Evolutionary conservation across 352 stramenopile species (phyloP).

Genomic region (Pythium phragmitis): DNA sequence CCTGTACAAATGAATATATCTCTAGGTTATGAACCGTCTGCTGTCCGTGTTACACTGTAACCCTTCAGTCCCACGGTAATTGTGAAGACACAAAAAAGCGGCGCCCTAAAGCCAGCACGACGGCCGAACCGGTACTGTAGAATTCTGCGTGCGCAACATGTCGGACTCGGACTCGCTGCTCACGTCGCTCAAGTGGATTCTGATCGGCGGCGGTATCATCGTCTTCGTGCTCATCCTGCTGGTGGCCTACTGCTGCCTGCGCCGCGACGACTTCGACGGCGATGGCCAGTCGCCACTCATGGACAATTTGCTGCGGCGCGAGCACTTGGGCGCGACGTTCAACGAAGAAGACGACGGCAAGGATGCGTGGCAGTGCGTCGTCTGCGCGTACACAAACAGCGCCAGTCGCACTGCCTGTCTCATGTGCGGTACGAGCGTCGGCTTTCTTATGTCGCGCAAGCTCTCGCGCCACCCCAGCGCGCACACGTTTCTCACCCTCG

Average conservation of each 20-base stretch:
- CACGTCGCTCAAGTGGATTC: constrained; percentile 22
- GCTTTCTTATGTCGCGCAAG: constrained; percentile 28
- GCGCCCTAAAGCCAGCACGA: no score
- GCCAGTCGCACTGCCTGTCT: constrained; percentile 43
- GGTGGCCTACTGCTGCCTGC: constrained; percentile 60
- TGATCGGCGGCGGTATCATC: constrained; percentile 19
- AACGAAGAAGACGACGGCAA: constrained; percentile 51
- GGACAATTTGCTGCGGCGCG: constrained; percentile 58
- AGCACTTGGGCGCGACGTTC: constrained; percentile 56
- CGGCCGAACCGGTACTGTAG: no score
- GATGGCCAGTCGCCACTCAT: constrained; percentile 30
- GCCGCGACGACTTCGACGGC: constrained; percentile 22
- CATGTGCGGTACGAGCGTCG: constrained; percentile 62
- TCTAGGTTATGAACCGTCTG: background rate
- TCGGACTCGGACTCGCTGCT: constrained; percentile 19
- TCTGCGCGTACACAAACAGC: constrained; percentile 62
- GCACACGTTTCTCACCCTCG: constrained; percentile 43
- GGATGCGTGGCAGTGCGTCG: constrained; percentile 66
- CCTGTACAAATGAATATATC: background rate
- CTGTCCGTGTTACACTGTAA: background rate
- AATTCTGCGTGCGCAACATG: background rate
- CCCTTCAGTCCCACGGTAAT: background rate
- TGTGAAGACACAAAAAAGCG: background rate
- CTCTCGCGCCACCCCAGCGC: constrained; percentile 57
- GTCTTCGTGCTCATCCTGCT: constrained; percentile 27